phyloP scores from a whole-genome alignment of 1,284 basidiomycete species.

The Gomphus bonarii region DNA sequence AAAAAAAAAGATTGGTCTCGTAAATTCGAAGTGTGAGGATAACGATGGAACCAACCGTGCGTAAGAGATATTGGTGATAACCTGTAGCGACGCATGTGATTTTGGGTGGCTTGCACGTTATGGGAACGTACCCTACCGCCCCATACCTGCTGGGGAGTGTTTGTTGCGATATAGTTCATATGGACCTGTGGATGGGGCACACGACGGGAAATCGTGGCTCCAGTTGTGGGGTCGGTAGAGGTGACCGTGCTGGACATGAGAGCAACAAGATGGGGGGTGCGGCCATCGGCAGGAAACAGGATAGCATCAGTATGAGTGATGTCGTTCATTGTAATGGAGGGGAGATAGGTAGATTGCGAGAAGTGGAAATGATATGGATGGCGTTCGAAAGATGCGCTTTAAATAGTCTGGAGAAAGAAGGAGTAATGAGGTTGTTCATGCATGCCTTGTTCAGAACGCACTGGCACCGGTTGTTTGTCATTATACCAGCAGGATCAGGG shows the following conservation, averaged over 20 bases:
- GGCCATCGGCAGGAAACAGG: constrained; percentile 31
- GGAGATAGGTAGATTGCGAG: neutral
- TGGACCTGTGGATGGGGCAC: constrained; percentile 73
- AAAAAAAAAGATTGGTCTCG: neutral
- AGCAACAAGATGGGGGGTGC: constrained; percentile 54
- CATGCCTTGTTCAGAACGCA: constrained; percentile 1
- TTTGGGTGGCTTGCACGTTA: neutral
- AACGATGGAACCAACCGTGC: neutral
- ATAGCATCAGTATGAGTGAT: constrained; percentile 12
- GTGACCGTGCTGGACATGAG: constrained; percentile 58
- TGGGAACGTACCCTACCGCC: constrained; percentile 33
- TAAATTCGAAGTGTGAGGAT: neutral
- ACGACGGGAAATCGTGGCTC: constrained; percentile 34
- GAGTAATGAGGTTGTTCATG: neutral
- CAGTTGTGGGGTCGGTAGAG: constrained; percentile 33
- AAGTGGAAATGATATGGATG: neutral
- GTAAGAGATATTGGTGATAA: constrained; percentile 5
- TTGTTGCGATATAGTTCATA: constrained; percentile 76
- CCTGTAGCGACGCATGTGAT: neutral
- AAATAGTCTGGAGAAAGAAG: neutral
- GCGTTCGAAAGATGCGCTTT: neutral
- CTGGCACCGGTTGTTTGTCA: neutral
- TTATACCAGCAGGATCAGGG: constrained; percentile 1
- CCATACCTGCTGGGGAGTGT: constrained; percentile 56
- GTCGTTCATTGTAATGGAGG: constrained; percentile 2